phyloP scores from a whole-genome alignment of 2,329 filamentous ascomycete species.

The Alternaria arbusti region DNA sequence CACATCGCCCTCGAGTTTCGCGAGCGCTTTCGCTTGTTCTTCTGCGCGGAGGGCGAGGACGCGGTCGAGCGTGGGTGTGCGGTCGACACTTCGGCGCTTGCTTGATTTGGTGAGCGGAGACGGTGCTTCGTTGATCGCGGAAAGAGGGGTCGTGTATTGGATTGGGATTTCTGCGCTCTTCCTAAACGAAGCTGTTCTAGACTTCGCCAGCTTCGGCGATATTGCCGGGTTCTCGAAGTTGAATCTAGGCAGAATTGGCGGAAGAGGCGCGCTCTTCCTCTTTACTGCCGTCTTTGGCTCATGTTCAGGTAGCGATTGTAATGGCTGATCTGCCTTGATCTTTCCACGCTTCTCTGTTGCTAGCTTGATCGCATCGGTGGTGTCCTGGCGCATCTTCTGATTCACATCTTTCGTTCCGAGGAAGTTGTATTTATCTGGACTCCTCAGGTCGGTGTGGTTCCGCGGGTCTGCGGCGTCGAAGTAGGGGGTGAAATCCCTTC shows the following conservation, averaged over 20 bases:
- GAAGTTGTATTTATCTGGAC: not conserved
- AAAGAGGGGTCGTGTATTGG: not conserved
- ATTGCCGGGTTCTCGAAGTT: fast-evolving
- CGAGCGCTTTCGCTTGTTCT: constrained; percentile 4
- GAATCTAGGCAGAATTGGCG: too few species aligned
- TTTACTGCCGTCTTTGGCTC: not conserved
- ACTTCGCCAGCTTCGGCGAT: not conserved
- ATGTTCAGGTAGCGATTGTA: not conserved
- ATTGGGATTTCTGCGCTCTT: too few species aligned
- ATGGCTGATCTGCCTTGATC: fast-evolving
- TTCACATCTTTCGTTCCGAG: not conserved
- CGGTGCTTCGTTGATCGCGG: not conserved
- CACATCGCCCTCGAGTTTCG: not conserved
- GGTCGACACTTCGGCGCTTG: not conserved
- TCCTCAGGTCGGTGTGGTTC: not conserved
- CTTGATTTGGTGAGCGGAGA: not conserved
- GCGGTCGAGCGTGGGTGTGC: not conserved
- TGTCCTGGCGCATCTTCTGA: not conserved
- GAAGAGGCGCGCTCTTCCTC: not conserved
- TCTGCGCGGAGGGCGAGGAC: not conserved
- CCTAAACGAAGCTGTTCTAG: not conserved
- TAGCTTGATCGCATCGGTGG: not conserved
- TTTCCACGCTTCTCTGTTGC: not conserved
- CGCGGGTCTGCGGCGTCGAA: not conserved
- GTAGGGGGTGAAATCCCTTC: not conserved